Evolutionary conservation across 2,329 filamentous ascomycete species (phyloP).

Genomic region (Fusarium verticillioides): DNA sequence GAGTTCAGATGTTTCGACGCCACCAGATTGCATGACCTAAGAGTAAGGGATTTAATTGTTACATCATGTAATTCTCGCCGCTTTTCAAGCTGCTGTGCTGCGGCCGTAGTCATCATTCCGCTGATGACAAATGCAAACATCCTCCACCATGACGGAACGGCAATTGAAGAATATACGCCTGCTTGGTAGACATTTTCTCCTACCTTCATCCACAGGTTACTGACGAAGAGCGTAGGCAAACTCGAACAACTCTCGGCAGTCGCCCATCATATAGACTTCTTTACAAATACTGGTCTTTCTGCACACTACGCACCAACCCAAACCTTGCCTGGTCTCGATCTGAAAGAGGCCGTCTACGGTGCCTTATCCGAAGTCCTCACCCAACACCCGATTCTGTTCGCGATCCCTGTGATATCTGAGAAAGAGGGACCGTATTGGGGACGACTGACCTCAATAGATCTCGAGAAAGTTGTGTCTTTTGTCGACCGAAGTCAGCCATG

Average conservation of each 20-base stretch:
- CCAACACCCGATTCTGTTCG: not conserved
- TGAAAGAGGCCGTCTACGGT: not conserved
- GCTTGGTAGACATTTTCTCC: not conserved
- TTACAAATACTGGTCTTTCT: slow-evolving; percentile 8
- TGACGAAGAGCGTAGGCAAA: not conserved
- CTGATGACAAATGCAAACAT: not conserved
- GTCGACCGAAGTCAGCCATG: not conserved
- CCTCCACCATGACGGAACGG: not conserved
- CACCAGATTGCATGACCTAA: not conserved
- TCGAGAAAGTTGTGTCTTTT: not conserved
- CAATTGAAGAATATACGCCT: not conserved
- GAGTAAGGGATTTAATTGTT: not conserved
- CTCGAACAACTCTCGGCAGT: not conserved
- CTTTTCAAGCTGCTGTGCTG: too few species aligned
- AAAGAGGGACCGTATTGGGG: not conserved
- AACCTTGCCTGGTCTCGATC: not conserved
- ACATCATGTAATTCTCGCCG: not conserved
- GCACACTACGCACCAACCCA: not conserved
- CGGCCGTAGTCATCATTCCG: not conserved
- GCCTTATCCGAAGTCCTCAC: not conserved
- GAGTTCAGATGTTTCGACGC: not conserved
- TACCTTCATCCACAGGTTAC: not conserved
- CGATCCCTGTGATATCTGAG: not conserved
- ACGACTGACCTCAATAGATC: not conserved
- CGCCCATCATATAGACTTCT: slow-evolving; percentile 4